Evolutionary conservation across 495 filamentous ascomycete species (phyloP).

Genomic region (Aspergillus sparsus): DNA sequence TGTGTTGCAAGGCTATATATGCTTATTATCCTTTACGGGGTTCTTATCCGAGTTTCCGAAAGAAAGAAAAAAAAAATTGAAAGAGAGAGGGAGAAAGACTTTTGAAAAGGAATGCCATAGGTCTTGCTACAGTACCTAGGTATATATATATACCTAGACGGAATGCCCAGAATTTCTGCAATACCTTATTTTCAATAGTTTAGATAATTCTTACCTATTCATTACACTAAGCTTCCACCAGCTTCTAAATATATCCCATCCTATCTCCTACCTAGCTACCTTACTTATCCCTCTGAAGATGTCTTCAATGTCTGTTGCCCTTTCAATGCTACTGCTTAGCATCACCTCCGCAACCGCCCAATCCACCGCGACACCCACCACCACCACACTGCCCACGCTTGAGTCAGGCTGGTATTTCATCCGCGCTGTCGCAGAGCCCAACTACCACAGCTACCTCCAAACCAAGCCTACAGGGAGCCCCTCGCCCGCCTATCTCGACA

Average conservation of each 20-base stretch:
- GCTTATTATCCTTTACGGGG: neutral
- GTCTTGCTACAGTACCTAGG: no score
- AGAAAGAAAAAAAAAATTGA: no score
- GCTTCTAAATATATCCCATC: no score
- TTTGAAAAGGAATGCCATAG: no score
- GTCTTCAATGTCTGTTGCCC: neutral
- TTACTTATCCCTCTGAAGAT: no score
- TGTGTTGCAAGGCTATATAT: neutral
- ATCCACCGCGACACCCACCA: constrained; percentile 11
- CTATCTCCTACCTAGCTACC: no score
- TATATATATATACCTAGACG: no score
- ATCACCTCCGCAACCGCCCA: constrained; percentile 10
- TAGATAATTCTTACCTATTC: no score
- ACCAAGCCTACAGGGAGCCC: constrained; percentile 13
- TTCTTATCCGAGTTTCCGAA: constrained; percentile 1
- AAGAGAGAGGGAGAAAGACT: no score
- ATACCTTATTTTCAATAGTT: no score
- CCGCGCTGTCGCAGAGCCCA: constrained; percentile 15
- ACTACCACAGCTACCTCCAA: constrained; percentile 22
- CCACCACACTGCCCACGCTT: constrained; percentile 10
- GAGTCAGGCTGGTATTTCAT: constrained; percentile 16
- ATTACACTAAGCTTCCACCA: no score
- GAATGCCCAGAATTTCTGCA: no score
- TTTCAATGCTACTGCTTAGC: constrained; percentile 6
- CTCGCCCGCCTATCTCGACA: constrained; percentile 8